Percentiles rank a stretch among this genome's conserved stretches.
Conservation (phyloP, 257 asterid genomes). For the Schizonepeta tenuifolia region DNA sequence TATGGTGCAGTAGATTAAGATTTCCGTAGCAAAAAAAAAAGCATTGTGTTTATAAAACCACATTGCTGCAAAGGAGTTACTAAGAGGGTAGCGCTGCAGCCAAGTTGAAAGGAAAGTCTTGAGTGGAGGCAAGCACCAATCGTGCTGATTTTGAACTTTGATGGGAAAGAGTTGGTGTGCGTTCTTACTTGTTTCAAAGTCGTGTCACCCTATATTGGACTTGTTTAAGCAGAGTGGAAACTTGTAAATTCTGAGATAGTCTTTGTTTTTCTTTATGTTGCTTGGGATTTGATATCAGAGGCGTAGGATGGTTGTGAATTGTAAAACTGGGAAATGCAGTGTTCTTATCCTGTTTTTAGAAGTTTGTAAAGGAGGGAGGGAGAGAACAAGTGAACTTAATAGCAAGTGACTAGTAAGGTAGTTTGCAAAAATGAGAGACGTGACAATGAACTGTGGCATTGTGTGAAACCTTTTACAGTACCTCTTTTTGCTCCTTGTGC, state of each 20-base stretch:
- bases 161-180: not conserved
- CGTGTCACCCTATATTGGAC: not conserved
- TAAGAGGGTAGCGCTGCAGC: not conserved
- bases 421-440: not conserved
- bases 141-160: not conserved
- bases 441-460: not conserved
- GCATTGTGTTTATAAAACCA: not conserved
- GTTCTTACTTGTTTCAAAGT: not conserved
- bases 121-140: not conserved
- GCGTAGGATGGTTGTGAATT: not conserved
- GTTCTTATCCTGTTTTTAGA: not conserved
- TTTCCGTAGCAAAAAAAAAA: not conserved
- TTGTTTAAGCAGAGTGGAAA: not conserved
- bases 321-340: not conserved
- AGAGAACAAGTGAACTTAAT: not conserved
- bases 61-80: not conserved
- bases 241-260: not conserved
- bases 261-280: not conserved
- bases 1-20: not conserved
- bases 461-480: not conserved
- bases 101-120: not conserved
- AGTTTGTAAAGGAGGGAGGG: not conserved
- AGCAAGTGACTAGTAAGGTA: not conserved
- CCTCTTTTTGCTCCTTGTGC: not conserved
- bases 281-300: not conserved